Evolutionary conservation across 352 stramenopile species (phyloP).

Genomic region (Globisporangium paddicum): DNA sequence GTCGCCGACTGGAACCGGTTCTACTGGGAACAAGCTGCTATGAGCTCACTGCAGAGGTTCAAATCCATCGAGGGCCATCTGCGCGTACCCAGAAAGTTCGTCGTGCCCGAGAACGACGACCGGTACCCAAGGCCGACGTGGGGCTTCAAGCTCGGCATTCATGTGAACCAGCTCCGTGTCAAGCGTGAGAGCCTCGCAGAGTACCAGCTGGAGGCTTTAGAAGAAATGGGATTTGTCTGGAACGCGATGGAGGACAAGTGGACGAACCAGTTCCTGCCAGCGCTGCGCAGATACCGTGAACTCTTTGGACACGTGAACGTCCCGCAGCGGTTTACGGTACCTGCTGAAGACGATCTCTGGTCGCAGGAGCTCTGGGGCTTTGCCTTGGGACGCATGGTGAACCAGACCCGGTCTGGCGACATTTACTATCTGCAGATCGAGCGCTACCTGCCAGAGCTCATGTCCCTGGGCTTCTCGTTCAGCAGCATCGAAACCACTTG

Average conservation of each 20-base stretch:
- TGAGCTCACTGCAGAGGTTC: constrained; percentile 5
- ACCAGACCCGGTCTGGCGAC: constrained; percentile 33
- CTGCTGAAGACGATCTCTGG: constrained; percentile 17
- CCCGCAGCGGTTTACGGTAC: constrained; percentile 35
- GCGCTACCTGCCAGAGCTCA: constrained; percentile 27
- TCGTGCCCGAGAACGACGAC: constrained; percentile 14
- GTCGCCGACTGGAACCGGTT: constrained; percentile 37
- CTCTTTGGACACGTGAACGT: constrained; percentile 37
- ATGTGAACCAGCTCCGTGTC: constrained; percentile 25
- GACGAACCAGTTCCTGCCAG: constrained; percentile 31
- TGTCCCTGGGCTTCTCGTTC: constrained; percentile 45
- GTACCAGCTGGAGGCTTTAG: constrained; percentile 31
- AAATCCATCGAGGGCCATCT: constrained; percentile 6
- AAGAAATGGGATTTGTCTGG: constrained; percentile 38
- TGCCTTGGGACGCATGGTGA: constrained; percentile 39
- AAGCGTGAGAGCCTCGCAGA: constrained; percentile 12
- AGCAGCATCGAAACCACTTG: constrained; percentile 43
- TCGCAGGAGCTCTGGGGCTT: constrained; percentile 25
- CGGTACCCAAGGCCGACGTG: constrained; percentile 1
- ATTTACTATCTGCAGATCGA: constrained; percentile 28
- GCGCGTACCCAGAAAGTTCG: constrained; percentile 5
- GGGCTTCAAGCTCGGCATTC: constrained; percentile 9
- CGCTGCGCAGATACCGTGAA: constrained; percentile 26
- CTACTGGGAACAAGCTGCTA: constrained; percentile 12
- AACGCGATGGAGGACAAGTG: constrained; percentile 30